Base-by-base conservation (phyloP, 2,329 filamentous ascomycete species). In the Metarhizium sp. region DNA sequence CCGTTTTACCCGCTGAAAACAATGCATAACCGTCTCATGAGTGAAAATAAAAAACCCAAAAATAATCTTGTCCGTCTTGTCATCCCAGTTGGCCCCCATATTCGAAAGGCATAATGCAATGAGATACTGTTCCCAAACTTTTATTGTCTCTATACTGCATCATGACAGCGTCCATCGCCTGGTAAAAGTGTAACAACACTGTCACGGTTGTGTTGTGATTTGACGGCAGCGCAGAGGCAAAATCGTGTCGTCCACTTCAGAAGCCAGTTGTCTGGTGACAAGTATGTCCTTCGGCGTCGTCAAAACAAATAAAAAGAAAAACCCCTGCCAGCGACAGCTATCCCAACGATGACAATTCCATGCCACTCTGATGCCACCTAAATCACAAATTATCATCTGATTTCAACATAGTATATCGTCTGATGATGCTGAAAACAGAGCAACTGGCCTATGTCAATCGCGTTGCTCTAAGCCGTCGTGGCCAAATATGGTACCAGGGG, bases 11-110 rank as follows among this genome's bases (percentile, higher is more conserved):
- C 69, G 67, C 68, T 70, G 60, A 67, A 63, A 60, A 62, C 61
- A 67, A 73, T 73, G 71, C 70, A 71, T 67, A 70, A 61, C 62
- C 62, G 62, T 63, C 55, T 70, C 67, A 58, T 71, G 58, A 67
- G 58, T 11, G 13, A 30, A 20, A 51, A 45, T 25, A 25, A 7
- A 43, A 43, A 36, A 32, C 6, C 16, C 14, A n/a, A 32, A 48
- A 56, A 40, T 50, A 11, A 8, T 47, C 45, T 43, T 29, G 20
- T n/a, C 25, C 40, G 16, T 45, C n/a, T 45, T 18, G 34, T 30
- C 29, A 40, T 8, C 51, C 53, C 43, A 61, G 57, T 60, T 40
- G 58, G 25, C 61, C 57, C 61, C 60, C 52, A 59, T 53, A 51
- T 58, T 60, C 53, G 62, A 62, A 49, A 61, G 61, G 62, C 53